Conservation (phyloP, 371 early-diverging fungal genomes). For the Quaeritorhiza haematococci region DNA sequence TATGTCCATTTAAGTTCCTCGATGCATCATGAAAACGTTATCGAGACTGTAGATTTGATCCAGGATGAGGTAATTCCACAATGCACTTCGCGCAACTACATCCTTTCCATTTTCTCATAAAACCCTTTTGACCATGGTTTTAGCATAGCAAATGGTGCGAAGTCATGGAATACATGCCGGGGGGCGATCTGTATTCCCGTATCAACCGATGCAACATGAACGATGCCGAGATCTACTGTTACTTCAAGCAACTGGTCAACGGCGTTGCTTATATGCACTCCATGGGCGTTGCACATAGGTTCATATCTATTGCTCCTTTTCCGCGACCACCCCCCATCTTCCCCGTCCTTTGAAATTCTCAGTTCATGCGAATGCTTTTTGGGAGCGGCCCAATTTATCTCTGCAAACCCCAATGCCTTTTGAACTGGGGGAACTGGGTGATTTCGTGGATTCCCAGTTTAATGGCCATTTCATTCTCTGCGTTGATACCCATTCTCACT, state of each 20-base stretch:
- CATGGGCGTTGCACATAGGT: conserved; percentile 88
- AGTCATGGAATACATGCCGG: conserved; percentile 76
- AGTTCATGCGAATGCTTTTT: too few relatives aligned
- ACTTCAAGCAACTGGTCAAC: conserved; percentile 85
- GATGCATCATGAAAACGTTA: conserved; percentile 83
- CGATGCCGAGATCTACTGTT: conserved; percentile 38
- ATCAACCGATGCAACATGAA: conserved; percentile 20
- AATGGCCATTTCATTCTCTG: too few relatives aligned
- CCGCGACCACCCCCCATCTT: too few relatives aligned
- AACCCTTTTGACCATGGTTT: background rate
- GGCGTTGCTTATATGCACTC: conserved; percentile 88
- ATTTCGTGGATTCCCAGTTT: too few relatives aligned
- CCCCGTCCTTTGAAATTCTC: too few relatives aligned
- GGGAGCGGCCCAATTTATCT: too few relatives aligned
- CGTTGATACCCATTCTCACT: too few relatives aligned
- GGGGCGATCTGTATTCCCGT: conserved; percentile 38
- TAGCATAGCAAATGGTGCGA: conserved; percentile 73
- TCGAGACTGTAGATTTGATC: conserved; percentile 87
- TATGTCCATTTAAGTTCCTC: conserved; percentile 43
- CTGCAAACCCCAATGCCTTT: too few relatives aligned
- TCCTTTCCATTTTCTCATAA: background rate
- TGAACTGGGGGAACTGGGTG: too few relatives aligned
- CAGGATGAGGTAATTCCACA: conserved; percentile 61
- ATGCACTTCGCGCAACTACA: background rate
- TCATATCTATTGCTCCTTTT: too few relatives aligned